Percentiles rank a stretch among this genome's conserved stretches.
These are phyloP conservation scores for Ceratopteris richardii DNA, from an alignment of 75 land plant genomes.

Conservation along the genomic window DNA sequence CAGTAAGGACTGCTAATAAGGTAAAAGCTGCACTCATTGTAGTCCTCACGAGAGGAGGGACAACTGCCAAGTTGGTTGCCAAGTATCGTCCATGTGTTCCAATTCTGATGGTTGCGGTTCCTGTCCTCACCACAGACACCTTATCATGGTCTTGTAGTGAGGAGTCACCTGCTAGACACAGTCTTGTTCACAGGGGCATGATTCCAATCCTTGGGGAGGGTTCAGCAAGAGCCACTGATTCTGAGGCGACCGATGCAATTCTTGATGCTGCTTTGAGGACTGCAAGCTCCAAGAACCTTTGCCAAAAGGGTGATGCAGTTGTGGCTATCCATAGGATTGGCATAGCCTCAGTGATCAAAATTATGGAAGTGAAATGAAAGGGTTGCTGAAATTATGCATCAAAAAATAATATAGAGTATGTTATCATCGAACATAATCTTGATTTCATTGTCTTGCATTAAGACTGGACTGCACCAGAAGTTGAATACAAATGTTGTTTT, in stretches of 20 bases:
- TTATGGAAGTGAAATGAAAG: slow-evolving; percentile 63
- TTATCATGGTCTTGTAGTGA: slow-evolving; percentile 74
- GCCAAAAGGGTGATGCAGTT: slow-evolving; percentile 66
- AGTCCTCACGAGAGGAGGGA: slow-evolving; percentile 82
- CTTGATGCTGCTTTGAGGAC: slow-evolving; percentile 58
- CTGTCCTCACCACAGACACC: slow-evolving; percentile 63
- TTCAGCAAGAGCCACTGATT: slow-evolving; percentile 79
- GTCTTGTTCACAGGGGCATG: slow-evolving; percentile 66
- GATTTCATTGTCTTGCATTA: too few species aligned
- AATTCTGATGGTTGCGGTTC: slow-evolving; percentile 77
- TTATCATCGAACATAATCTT: too few species aligned
- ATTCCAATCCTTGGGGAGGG: slow-evolving; percentile 72
- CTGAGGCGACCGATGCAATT: slow-evolving; percentile 85
- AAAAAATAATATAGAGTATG: too few species aligned
- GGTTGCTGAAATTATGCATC: too few species aligned
- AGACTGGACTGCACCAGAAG: too few species aligned
- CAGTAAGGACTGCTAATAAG: slow-evolving; percentile 84
- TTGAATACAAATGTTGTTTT: too few species aligned
- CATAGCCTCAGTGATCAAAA: slow-evolving; percentile 76
- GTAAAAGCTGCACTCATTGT: slow-evolving; percentile 67
- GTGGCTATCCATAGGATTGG: slow-evolving; percentile 88
- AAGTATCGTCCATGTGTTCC: slow-evolving; percentile 86
- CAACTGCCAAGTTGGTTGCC: slow-evolving; percentile 83
- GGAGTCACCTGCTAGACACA: slow-evolving; percentile 78
- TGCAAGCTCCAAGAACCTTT: slow-evolving; percentile 43